Percentiles rank a stretch among this genome's conserved stretches.
Conservation (phyloP, 2,329 filamentous ascomycete genomes). For the Gyromitra esculenta region DNA sequence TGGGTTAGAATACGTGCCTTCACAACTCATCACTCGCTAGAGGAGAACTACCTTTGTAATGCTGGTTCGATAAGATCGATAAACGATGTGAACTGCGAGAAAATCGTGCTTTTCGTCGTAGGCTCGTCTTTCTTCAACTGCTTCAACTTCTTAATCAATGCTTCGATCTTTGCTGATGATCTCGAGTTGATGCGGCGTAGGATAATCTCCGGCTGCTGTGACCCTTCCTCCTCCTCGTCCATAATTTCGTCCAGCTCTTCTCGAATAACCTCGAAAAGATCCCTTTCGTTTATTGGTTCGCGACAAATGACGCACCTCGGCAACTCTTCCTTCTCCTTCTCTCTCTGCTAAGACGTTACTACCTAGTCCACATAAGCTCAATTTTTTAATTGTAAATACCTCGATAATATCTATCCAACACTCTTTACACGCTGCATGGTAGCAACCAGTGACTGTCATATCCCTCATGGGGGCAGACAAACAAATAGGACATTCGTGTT, state of each 20-base stretch:
- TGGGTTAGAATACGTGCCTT: slow-evolving; percentile 2
- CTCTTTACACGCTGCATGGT: slow-evolving; percentile 95
- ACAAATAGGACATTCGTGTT: slow-evolving; percentile 92
- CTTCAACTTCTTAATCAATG: slow-evolving; percentile 79
- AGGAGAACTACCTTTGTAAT: slow-evolving; percentile 65
- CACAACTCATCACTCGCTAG: slow-evolving; percentile 10
- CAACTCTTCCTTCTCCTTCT: slow-evolving; percentile 77
- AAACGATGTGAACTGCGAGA: slow-evolving; percentile 97
- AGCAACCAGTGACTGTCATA: slow-evolving; percentile 93
- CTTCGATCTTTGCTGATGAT: slow-evolving; percentile 88
- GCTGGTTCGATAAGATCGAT: slow-evolving; percentile 89
- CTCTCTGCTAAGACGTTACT: slow-evolving; percentile 65
- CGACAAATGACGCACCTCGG: slow-evolving; percentile 93
- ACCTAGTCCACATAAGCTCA: neutral
- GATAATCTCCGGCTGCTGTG: slow-evolving; percentile 65
- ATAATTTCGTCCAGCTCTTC: slow-evolving; percentile 62
- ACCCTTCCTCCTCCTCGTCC: slow-evolving; percentile 55
- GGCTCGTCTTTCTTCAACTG: slow-evolving; percentile 70
- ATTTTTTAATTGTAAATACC: slow-evolving; percentile 42
- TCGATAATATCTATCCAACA: slow-evolving; percentile 91
- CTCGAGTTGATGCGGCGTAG: slow-evolving; percentile 71
- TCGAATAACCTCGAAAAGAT: slow-evolving; percentile 90
- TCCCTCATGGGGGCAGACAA: slow-evolving; percentile 95
- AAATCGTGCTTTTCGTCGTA: slow-evolving; percentile 89
- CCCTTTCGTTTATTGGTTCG: slow-evolving; percentile 79